Conservation (phyloP, 768 basidiomycete genomes). For the Dendrothele bispora region DNA sequence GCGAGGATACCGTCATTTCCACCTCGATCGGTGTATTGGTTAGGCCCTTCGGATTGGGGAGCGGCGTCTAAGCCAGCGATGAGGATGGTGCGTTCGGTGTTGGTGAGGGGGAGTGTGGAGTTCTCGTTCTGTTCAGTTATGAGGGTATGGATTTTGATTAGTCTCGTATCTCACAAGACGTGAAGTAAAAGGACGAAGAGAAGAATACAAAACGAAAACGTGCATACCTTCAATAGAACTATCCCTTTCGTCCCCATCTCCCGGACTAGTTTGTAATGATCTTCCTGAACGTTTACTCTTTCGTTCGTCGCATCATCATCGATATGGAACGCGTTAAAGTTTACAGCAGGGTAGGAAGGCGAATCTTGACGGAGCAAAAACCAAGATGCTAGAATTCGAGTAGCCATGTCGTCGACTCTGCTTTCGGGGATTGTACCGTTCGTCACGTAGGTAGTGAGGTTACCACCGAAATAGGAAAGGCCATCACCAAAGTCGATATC, state of each 20-base stretch:
- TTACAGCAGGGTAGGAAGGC: slow-evolving; percentile 58
- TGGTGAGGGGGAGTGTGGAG: slow-evolving; percentile 56
- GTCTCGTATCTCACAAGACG: too few species aligned
- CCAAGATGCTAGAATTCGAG: slow-evolving; percentile 73
- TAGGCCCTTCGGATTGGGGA: slow-evolving; percentile 66
- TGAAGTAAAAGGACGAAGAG: too few species aligned
- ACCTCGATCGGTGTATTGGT: slow-evolving; percentile 61
- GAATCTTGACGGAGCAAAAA: slow-evolving; percentile 68
- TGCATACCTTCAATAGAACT: slow-evolving; percentile 79
- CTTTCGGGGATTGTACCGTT: slow-evolving; percentile 69
- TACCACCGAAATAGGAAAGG: slow-evolving; percentile 62
- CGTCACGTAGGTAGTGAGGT: slow-evolving; percentile 64
- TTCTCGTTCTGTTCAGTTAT: too few species aligned
- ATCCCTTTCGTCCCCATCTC: slow-evolving; percentile 74
- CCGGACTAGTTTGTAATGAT: slow-evolving; percentile 67
- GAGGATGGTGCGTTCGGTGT: slow-evolving; percentile 52
- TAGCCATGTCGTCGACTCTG: slow-evolving; percentile 81
- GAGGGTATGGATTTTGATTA: too few species aligned
- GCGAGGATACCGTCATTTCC: slow-evolving; percentile 73
- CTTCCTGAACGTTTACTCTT: slow-evolving; percentile 66
- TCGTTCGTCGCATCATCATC: slow-evolving; percentile 54
- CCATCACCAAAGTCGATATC: slow-evolving; percentile 51
- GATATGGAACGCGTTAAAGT: slow-evolving; percentile 67
- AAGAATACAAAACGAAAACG: too few species aligned
- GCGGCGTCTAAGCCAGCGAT: slow-evolving; percentile 67